Evolutionary conservation across 768 basidiomycete species (phyloP).

Genomic region (Tulasnella sp.): DNA sequence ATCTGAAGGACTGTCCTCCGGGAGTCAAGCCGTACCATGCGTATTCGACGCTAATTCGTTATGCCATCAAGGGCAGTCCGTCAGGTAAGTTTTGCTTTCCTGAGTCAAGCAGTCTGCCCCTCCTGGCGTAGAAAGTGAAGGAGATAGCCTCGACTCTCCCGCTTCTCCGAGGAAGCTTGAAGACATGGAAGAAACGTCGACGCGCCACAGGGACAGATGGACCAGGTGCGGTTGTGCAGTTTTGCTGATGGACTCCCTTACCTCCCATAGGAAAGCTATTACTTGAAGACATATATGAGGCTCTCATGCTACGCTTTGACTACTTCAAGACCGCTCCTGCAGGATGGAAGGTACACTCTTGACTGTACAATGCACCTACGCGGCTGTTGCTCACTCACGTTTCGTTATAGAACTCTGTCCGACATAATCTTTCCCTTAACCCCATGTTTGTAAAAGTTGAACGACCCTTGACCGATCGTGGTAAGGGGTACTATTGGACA

Average conservation of each 20-base stretch:
- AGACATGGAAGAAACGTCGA: no score
- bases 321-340: constrained; percentile 78
- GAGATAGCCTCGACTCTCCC: no score
- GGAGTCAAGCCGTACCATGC: constrained; percentile 87
- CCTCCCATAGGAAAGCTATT: constrained; percentile 48
- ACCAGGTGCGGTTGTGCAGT: no score
- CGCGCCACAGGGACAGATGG: no score
- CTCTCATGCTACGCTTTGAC: constrained; percentile 52
- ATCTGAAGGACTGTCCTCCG: constrained; percentile 57
- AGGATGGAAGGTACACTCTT: constrained; percentile 66
- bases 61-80: constrained; percentile 84
- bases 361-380: neutral
- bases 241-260: no score
- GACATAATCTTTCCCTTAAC: constrained; percentile 81
- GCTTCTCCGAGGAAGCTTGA: no score
- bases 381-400: neutral
- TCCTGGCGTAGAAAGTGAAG: no score
- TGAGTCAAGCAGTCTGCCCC: no score
- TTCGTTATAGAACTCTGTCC: constrained; percentile 65
- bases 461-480: constrained; percentile 78
- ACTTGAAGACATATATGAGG: constrained; percentile 84
- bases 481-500: constrained; percentile 87
- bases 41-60: constrained; percentile 85
- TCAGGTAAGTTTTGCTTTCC: no score
- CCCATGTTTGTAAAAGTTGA: constrained; percentile 88